These are phyloP conservation scores for Kondoa malvinella DNA, from an alignment of 768 basidiomycete genomes.

Conservation along the genomic window DNA sequence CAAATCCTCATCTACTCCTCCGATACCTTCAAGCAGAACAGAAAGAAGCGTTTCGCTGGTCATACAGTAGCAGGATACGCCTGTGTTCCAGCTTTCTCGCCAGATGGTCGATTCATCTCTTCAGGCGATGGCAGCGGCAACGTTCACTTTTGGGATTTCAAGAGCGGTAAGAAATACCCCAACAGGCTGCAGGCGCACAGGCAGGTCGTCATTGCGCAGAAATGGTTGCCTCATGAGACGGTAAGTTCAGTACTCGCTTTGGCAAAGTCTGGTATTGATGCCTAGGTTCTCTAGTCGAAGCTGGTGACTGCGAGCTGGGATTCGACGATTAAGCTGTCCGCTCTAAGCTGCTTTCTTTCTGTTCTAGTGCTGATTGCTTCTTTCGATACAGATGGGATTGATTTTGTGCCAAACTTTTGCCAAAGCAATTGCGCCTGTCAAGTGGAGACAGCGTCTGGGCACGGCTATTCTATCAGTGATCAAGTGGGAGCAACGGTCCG, in stretches of 20 bases:
- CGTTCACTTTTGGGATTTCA: slow-evolving; percentile 98
- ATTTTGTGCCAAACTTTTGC: too few species aligned
- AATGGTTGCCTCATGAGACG: slow-evolving; percentile 93
- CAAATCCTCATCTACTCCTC: slow-evolving; percentile 95
- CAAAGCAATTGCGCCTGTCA: too few species aligned
- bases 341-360: neutral
- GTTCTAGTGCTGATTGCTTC: neutral
- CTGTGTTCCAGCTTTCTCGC: slow-evolving; percentile 90
- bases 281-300: slow-evolving; percentile 50
- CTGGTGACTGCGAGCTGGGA: slow-evolving; percentile 96
- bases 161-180: slow-evolving; percentile 63
- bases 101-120: slow-evolving; percentile 95
- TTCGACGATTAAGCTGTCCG: slow-evolving; percentile 84
- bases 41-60: slow-evolving; percentile 95
- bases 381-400: neutral
- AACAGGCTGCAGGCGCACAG: slow-evolving; percentile 79
- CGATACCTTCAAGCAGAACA: slow-evolving; percentile 94
- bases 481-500: too few species aligned
- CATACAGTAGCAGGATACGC: slow-evolving; percentile 96
- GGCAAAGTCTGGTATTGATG: neutral
- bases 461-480: neutral
- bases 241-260: slow-evolving; percentile 42
- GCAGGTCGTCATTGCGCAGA: slow-evolving; percentile 94
- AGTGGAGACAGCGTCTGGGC: too few species aligned
- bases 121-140: slow-evolving; percentile 91